A percentile compares a stretch with the other conserved stretches of the same genome.
Conservation (phyloP, 805 yeast species). For the Kodamaea kakaduensis region DNA sequence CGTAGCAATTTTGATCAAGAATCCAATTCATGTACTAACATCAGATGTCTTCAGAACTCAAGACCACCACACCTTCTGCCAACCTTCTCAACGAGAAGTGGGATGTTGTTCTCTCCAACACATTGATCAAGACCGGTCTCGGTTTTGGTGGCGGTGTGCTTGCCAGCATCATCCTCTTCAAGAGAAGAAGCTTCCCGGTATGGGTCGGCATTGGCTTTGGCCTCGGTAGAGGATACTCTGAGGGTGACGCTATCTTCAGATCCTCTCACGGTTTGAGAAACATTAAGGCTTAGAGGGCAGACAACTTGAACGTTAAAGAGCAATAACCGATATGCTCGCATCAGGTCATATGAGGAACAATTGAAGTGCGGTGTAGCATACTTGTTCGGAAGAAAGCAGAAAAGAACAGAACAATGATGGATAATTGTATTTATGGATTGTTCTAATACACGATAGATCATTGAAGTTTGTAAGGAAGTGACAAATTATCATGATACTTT, state of each 20-base stretch:
- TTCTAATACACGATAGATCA: too few species aligned
- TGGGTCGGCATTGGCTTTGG: conserved; percentile 98
- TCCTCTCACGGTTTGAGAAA: conserved; percentile 71
- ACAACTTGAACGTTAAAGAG: too few species aligned
- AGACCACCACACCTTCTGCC: conserved; percentile 42
- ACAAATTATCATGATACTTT: too few species aligned
- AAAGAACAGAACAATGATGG: too few species aligned
- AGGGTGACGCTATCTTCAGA: conserved; percentile 96
- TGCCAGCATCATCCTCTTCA: conserved; percentile 84
- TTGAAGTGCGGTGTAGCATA: too few species aligned
- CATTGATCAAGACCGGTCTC: conserved; percentile 89
- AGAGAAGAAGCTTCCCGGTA: conserved; percentile 94
- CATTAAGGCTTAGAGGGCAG: conserved; percentile 62
- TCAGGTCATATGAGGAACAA: not conserved
- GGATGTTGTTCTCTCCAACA: conserved; percentile 95
- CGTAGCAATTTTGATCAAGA: too few species aligned
- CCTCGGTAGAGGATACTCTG: conserved; percentile 95
- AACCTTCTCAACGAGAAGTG: conserved; percentile 70
- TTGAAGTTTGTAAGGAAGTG: too few species aligned
- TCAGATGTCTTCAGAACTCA: conserved; percentile 32
- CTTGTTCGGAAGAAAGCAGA: too few species aligned
- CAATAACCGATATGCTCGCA: not conserved
- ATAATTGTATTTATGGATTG: too few species aligned
- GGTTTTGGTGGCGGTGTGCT: conserved; percentile 97
- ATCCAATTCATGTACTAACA: conserved; percentile 9